Conservation (phyloP, 2,329 filamentous ascomycete genomes). For the Curvularia eragrostidis region DNA sequence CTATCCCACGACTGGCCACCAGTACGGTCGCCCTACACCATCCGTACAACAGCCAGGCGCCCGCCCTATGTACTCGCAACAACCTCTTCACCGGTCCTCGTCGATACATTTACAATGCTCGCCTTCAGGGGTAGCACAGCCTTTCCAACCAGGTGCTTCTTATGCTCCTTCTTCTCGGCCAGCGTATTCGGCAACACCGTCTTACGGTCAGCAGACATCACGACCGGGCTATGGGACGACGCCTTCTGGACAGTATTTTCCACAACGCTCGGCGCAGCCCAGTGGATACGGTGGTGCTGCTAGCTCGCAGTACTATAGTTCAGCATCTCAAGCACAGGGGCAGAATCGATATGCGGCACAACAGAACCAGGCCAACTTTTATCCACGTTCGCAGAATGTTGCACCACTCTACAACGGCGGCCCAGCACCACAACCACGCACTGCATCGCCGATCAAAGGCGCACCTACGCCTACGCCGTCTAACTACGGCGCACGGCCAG, state of each 20-base stretch:
- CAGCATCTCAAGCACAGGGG: slow-evolving; percentile 42
- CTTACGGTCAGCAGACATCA: slow-evolving; percentile 43
- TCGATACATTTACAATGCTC: slow-evolving; percentile 48
- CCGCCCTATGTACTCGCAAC: slow-evolving; percentile 46
- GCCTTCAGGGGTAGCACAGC: slow-evolving; percentile 37
- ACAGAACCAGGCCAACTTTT: slow-evolving; percentile 41
- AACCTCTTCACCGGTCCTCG: slow-evolving; percentile 46
- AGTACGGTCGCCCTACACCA: slow-evolving; percentile 43
- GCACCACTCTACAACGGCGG: slow-evolving; percentile 42
- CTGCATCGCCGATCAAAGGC: slow-evolving; percentile 47
- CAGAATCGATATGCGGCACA: slow-evolving; percentile 44
- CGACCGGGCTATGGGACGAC: slow-evolving; percentile 36
- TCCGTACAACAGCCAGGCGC: slow-evolving; percentile 33
- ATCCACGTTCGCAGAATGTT: slow-evolving; percentile 43
- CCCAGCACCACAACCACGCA: slow-evolving; percentile 42
- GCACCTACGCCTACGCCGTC: slow-evolving; percentile 30
- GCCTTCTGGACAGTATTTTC: slow-evolving; percentile 38
- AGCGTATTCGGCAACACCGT: slow-evolving; percentile 37
- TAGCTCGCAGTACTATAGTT: slow-evolving; percentile 44
- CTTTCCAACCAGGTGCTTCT: slow-evolving; percentile 39
- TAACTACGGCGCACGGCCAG: slow-evolving; percentile 37
- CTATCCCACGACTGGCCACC: slow-evolving; percentile 36
- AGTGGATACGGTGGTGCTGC: slow-evolving; percentile 37
- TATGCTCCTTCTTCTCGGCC: slow-evolving; percentile 39
- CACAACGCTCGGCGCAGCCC: slow-evolving; percentile 40